Evolutionary conservation across 129 eudicot species (phyloP).

Genomic region (Cynara cardunculus): DNA sequence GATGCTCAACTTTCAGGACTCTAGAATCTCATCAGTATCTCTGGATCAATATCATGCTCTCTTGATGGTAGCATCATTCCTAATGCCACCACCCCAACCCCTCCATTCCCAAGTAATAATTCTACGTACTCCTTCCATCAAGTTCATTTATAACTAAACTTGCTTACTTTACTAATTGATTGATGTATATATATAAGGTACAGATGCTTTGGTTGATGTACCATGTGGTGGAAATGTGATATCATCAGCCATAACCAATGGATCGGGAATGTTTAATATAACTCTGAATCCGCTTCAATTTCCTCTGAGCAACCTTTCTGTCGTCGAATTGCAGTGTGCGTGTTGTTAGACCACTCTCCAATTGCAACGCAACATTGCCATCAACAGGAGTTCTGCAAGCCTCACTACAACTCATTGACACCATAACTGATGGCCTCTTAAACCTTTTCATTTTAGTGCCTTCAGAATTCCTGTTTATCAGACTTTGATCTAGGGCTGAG

Average conservation of each 20-base stretch:
- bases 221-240: conserved; percentile 28
- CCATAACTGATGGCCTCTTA: background rate
- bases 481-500: no score
- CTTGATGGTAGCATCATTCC: background rate
- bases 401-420: conserved; percentile 5
- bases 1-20: no score
- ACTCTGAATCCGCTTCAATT: background rate
- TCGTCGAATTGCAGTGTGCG: conserved; percentile 19
- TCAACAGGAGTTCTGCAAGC: conserved; percentile 18
- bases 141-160: background rate
- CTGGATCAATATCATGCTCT: conserved; percentile 22
- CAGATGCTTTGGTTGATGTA: conserved; percentile 28
- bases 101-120: conserved; percentile 18
- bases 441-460: conserved; percentile 8
- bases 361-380: conserved; percentile 22
- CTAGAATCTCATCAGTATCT: conserved; percentile 1
- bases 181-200: background rate
- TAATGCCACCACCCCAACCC: conserved; percentile 23
- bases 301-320: conserved; percentile 6
- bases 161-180: no score
- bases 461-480: no score
- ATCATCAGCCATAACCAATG: conserved; percentile 15
- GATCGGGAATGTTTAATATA: conserved; percentile 1
- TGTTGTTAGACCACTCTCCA: conserved; percentile 28
- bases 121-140: no score